Evolutionary conservation across 2,329 filamentous ascomycete species (phyloP), one percentile per base, ranked within the genome.

Genomic region (Ceratocystiopsis brevicomis): DNA sequence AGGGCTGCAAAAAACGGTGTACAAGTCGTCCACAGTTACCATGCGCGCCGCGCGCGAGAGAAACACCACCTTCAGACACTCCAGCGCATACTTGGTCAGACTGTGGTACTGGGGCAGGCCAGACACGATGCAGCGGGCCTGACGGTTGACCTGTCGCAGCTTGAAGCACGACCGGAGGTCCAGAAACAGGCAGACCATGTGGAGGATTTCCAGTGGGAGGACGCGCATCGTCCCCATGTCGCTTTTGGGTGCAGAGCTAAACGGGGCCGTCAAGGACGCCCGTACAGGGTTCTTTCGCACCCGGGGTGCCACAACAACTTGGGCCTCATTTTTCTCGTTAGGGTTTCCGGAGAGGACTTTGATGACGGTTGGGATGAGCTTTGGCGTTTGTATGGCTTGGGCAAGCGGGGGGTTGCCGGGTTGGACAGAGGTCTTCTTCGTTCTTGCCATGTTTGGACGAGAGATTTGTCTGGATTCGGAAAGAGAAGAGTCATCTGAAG

Each of bases 111-210:
- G 35, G 13, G 13, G 30, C 11, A 45, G 21, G 1, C 38, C n/a
- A 4, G 40, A 37, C n/a, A 41, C 36, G 18, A 43, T 33, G 17
- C 25, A 8, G 2, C 45, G 45, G 10, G 37, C 30, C 6, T 21
- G 17, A 19, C 45, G 40, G 41, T 45, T 47, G 19, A 39, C 36
- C 16, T 45, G 43, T 9, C 45, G 45, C 8, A 45, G 11, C 11
- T 30, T 32, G 13, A 47, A 40, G 19, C 36, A 40, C 16, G 45
- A 38, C n/a, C 35, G 33, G 18, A 45, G 15, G 10, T 45, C 43
- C 17, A 47, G 19, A 4, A 35, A 17, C 14, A 38, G 38, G 16
- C 39, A 25, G 16, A 47, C 30, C 32, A 15, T 6, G 3, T 35
- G 37, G 1, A 43, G 14, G 17, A 47, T 17, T n/a, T 47, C 45